phyloP scores from a whole-genome alignment of 768 basidiomycete genomes.

The Infundibulicybe gibba region DNA sequence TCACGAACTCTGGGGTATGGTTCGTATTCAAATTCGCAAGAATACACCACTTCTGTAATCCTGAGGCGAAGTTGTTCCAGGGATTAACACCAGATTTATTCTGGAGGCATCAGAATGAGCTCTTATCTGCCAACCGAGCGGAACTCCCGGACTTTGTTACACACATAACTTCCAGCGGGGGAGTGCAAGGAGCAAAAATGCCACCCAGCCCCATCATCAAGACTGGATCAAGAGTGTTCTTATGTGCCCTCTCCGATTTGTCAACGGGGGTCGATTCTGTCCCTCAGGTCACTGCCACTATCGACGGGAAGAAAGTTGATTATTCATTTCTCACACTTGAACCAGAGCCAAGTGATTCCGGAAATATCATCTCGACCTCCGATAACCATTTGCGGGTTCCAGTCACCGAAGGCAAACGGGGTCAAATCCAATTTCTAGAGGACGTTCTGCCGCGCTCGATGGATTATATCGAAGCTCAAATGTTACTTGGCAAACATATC shows the following conservation, averaged over 20 bases:
- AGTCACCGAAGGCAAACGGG: slow-evolving; percentile 45
- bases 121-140: slow-evolving; percentile 46
- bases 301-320: neutral
- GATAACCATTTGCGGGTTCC: slow-evolving; percentile 14
- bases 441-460: slow-evolving; percentile 45
- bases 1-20: slow-evolving; percentile 87
- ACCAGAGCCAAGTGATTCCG: neutral
- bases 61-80: slow-evolving; percentile 29
- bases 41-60: slow-evolving; percentile 1
- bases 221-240: slow-evolving; percentile 35
- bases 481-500: slow-evolving; percentile 30
- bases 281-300: neutral
- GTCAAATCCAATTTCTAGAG: slow-evolving; percentile 45
- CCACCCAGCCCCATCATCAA: slow-evolving; percentile 26
- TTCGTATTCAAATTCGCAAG: slow-evolving; percentile 16
- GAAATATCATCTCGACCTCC: neutral
- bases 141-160: slow-evolving; percentile 47
- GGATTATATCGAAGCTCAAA: slow-evolving; percentile 37
- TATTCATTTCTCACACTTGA: too few species aligned
- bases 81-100: slow-evolving; percentile 74
- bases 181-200: neutral
- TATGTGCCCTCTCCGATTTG: slow-evolving; percentile 30
- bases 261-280: neutral
- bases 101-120: slow-evolving; percentile 51
- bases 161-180: slow-evolving; percentile 15